phyloP scores from a whole-genome alignment of 768 basidiomycete genomes.

The Russula compacta region DNA sequence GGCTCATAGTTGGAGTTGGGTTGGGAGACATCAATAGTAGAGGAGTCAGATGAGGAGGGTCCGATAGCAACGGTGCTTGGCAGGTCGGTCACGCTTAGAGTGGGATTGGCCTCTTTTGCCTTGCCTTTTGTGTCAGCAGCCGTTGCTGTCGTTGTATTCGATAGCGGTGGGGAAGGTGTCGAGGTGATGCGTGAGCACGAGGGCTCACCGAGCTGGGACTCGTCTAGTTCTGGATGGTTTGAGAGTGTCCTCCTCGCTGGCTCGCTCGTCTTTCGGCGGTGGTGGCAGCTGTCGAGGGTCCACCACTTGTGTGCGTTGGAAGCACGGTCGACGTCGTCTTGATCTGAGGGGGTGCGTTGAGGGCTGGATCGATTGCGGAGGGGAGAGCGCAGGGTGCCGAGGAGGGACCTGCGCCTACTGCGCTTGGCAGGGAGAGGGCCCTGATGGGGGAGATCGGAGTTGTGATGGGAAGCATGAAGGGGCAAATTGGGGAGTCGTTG shows the following conservation, averaged over 20 bases:
- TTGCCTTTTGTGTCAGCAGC: background rate
- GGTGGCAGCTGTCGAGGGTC: conserved; percentile 4
- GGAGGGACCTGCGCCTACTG: conserved; percentile 6
- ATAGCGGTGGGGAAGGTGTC: background rate
- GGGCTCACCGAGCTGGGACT: background rate
- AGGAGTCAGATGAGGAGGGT: conserved; percentile 8
- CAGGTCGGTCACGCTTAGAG: background rate
- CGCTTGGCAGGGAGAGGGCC: conserved; percentile 2
- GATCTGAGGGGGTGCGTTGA: background rate
- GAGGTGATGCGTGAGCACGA: background rate
- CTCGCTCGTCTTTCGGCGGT: conserved; percentile 7
- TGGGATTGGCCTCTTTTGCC: background rate
- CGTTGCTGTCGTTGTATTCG: background rate
- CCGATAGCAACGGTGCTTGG: background rate
- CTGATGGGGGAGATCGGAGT: conserved; percentile 14
- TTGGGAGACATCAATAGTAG: background rate
- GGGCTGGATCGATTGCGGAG: background rate
- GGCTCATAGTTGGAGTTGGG: background rate
- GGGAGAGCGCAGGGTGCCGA: conserved; percentile 9
- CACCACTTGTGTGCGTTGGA: conserved; percentile 6
- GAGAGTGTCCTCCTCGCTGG: background rate
- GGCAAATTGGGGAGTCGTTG: background rate
- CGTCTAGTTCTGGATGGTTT: background rate
- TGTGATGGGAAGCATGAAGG: background rate
- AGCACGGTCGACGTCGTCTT: background rate